phyloP scores from a whole-genome alignment of 176 grass and related monocot species.

The Melocanna baccifera region DNA sequence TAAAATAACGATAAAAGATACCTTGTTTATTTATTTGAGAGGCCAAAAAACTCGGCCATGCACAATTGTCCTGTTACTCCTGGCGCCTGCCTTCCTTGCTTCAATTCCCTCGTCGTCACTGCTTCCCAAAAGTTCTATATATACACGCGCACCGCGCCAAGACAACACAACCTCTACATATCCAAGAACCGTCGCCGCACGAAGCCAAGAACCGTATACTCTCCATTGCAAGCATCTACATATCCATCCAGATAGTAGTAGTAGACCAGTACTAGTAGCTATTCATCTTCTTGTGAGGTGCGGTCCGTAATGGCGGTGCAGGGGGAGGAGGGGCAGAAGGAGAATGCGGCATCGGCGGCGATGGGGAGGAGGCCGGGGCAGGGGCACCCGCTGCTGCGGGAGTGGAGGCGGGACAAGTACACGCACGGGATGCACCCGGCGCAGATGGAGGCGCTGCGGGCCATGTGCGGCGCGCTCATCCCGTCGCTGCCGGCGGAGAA shows the following conservation, averaged over 20 bases:
- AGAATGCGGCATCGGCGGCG: background rate
- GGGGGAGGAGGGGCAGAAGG: constrained; percentile 26
- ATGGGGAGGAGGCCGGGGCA: background rate
- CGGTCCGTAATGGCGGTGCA: constrained; percentile 16
- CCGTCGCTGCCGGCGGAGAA: constrained; percentile 51
- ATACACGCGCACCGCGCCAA: background rate
- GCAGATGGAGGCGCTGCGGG: constrained; percentile 69
- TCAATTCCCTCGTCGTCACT: background rate
- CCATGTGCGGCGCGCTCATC: constrained; percentile 80
- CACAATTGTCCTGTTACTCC: background rate
- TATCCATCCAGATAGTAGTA: background rate
- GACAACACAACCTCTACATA: background rate
- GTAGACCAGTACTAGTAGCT: no score
- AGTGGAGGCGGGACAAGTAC: constrained; percentile 50
- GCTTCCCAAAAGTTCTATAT: constrained; percentile 17
- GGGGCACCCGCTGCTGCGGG: constrained; percentile 62
- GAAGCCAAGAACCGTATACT: background rate
- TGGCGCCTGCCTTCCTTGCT: background rate
- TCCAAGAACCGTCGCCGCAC: background rate
- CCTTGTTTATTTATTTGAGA: no score
- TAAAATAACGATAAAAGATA: no score
- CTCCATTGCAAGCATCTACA: background rate
- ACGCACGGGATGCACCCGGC: constrained; percentile 58
- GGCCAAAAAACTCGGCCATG: no score
- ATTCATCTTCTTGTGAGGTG: background rate